phyloP scores from a whole-genome alignment of 2,329 filamentous ascomycete species.

The Ceratocystis colombiana region DNA sequence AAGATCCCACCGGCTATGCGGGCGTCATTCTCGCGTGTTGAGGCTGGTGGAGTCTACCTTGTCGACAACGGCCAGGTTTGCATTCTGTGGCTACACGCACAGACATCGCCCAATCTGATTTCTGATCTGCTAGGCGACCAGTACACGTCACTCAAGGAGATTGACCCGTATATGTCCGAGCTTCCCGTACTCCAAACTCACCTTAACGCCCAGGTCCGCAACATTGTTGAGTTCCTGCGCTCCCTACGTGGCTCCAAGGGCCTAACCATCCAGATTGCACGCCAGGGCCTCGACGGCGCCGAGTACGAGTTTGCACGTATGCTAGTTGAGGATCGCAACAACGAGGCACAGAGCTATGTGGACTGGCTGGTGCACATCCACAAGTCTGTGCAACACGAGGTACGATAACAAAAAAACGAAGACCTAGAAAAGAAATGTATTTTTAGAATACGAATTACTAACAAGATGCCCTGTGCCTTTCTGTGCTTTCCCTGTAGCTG shows the following conservation, averaged over 20 bases:
- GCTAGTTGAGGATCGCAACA: slow-evolving; percentile 89
- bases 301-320: slow-evolving; percentile 93
- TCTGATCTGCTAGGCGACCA: slow-evolving; percentile 80
- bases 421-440: too few relatives aligned
- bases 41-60: slow-evolving; percentile 87
- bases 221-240: slow-evolving; percentile 79
- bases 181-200: slow-evolving; percentile 82
- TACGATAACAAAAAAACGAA: slow-evolving; percentile 30
- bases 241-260: slow-evolving; percentile 75
- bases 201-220: slow-evolving; percentile 87
- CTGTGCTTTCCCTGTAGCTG: slow-evolving; percentile 37
- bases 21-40: slow-evolving; percentile 75
- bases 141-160: slow-evolving; percentile 51
- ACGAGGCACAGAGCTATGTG: slow-evolving; percentile 95
- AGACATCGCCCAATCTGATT: slow-evolving; percentile 85
- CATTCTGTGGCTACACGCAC: slow-evolving; percentile 82
- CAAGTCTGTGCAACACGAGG: slow-evolving; percentile 83
- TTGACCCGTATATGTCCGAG: slow-evolving; percentile 72
- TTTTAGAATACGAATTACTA: too few relatives aligned
- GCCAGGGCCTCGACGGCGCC: slow-evolving; percentile 86
- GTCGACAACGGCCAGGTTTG: slow-evolving; percentile 92
- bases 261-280: slow-evolving; percentile 75
- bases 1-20: slow-evolving; percentile 71
- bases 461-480: background rate
- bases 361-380: slow-evolving; percentile 97